Evolutionary conservation across 768 basidiomycete genomes (phyloP).

Genomic region (Mycena olivaceomarginata): DNA sequence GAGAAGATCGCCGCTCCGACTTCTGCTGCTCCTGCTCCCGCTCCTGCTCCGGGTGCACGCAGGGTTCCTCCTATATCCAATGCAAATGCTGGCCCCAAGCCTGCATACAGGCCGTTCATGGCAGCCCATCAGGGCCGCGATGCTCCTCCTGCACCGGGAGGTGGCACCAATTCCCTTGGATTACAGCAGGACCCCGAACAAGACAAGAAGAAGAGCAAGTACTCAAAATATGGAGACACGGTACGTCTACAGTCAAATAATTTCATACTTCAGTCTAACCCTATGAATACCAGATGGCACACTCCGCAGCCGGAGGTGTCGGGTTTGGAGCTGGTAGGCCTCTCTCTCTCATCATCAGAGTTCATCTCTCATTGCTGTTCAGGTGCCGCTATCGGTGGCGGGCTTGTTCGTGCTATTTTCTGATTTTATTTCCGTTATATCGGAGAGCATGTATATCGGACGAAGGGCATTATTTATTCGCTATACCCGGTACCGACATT

Average conservation of each 20-base stretch:
- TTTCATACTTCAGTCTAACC: background rate
- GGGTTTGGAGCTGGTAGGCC: conserved; percentile 49
- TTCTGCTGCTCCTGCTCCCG: conserved; percentile 31
- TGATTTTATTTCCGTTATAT: conserved; percentile 12
- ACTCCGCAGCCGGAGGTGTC: conserved; percentile 81
- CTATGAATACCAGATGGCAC: conserved; percentile 65
- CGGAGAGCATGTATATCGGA: background rate
- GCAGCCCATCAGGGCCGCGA: conserved; percentile 64
- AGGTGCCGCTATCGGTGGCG: conserved; percentile 71
- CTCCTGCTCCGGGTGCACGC: conserved; percentile 40
- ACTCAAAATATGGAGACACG: conserved; percentile 74
- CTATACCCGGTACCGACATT: conserved; percentile 22
- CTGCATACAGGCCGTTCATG: conserved; percentile 65
- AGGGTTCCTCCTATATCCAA: conserved; percentile 49
- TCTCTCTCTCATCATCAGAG: background rate
- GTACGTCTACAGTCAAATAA: conserved; percentile 55
- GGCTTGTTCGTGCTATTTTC: conserved; percentile 68
- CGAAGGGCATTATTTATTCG: conserved; percentile 33
- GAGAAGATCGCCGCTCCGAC: conserved; percentile 64
- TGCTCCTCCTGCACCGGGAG: conserved; percentile 59
- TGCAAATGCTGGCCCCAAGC: conserved; percentile 50
- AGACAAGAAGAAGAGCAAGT: conserved; percentile 76
- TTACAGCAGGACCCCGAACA: conserved; percentile 64
- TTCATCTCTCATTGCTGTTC: background rate
- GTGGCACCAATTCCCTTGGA: conserved; percentile 62